Conservation (phyloP, 805 yeast species). For the Tetrapisispora pingtungensis region DNA sequence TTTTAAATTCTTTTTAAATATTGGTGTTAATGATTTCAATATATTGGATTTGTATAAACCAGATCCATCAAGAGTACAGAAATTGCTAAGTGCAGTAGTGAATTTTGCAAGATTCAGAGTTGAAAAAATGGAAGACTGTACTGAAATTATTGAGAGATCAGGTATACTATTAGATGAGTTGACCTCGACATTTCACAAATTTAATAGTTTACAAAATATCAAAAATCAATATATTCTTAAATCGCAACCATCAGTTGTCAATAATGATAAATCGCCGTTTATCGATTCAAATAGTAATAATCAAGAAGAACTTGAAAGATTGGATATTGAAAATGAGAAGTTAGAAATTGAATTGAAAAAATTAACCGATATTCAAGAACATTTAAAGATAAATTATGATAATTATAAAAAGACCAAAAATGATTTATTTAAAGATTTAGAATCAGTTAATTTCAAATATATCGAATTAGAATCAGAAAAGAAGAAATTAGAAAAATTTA, state of each 20-base stretch:
- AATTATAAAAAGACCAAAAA: conserved; percentile 55
- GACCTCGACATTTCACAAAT: conserved; percentile 35
- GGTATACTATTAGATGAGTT: conserved; percentile 40
- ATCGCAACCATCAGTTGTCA: conserved; percentile 13
- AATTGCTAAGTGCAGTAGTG: conserved; percentile 71
- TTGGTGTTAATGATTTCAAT: conserved; percentile 72
- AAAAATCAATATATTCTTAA: conserved; percentile 24
- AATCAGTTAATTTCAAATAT: conserved; percentile 48
- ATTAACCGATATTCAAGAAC: conserved; percentile 53
- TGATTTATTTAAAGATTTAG: conserved; percentile 47
- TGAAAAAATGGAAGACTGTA: conserved; percentile 61
- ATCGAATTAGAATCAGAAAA: conserved; percentile 48
- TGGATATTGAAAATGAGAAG: conserved; percentile 41
- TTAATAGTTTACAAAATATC: conserved; percentile 29
- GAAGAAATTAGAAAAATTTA: conserved; percentile 49
- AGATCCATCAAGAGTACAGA: conserved; percentile 52
- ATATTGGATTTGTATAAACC: conserved; percentile 69
- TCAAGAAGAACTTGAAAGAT: conserved; percentile 31
- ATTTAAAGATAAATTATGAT: conserved; percentile 48
- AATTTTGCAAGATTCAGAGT: conserved; percentile 81
- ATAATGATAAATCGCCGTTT: conserved; percentile 8
- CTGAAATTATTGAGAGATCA: conserved; percentile 45
- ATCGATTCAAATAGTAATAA: conserved; percentile 6
- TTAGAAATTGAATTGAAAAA: conserved; percentile 53
- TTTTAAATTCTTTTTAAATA: conserved; percentile 51